Evolutionary conservation across 2,329 filamentous ascomycete genomes (phyloP).

Genomic region (Harringtonia lauricola): DNA sequence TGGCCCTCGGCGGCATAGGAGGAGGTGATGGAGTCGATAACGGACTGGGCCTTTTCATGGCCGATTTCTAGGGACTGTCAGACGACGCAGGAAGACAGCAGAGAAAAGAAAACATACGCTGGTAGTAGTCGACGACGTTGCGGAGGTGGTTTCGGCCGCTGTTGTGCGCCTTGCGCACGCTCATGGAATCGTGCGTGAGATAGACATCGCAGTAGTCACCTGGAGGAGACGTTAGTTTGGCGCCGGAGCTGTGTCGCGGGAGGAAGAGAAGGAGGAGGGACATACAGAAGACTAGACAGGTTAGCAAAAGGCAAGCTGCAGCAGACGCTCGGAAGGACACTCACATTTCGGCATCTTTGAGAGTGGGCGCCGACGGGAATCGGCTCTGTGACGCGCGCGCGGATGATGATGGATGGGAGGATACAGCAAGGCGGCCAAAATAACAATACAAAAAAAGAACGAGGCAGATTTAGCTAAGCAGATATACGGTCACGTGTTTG

Average conservation of each 20-base stretch:
- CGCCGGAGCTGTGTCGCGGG: background rate
- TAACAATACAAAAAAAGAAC: no score
- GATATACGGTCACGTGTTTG: background rate
- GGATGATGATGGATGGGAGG: no score
- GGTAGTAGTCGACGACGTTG: conserved; percentile 98
- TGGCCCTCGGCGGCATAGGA: conserved; percentile 91
- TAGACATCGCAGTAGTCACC: conserved; percentile 99
- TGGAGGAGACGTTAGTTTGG: conserved; percentile 19
- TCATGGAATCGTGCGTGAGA: conserved; percentile 99
- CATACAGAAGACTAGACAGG: conserved; percentile 14
- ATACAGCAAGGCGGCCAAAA: no score
- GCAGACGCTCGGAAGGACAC: conserved; percentile 21
- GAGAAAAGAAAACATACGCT: conserved; percentile 45
- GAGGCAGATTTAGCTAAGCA: background rate
- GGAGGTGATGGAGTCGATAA: conserved; percentile 95
- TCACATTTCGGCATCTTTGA: conserved; percentile 79
- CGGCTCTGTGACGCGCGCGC: no score
- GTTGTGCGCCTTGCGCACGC: conserved; percentile 97
- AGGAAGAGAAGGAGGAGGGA: conserved; percentile 2
- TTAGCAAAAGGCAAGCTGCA: conserved; percentile 5
- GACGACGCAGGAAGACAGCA: background rate
- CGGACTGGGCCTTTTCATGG: conserved; percentile 94
- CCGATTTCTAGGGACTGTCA: conserved; percentile 61
- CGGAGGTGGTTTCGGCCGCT: conserved; percentile 90
- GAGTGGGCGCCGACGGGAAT: background rate